phyloP scores from a whole-genome alignment of 75 land plant genomes.

The Chamaecyparis obtusa region DNA sequence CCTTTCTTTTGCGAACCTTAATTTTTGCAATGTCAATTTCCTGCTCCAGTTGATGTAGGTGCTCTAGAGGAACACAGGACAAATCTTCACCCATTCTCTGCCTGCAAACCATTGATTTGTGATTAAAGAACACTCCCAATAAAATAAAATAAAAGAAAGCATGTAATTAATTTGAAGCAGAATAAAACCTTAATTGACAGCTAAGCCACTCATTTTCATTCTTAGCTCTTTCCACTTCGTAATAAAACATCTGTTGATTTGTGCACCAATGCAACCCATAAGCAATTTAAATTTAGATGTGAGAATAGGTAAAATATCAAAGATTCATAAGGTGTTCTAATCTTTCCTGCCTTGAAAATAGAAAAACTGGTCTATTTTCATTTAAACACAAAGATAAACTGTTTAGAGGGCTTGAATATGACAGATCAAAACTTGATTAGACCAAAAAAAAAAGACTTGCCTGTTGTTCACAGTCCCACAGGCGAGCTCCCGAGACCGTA shows the following conservation, averaged over 20 bases:
- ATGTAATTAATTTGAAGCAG: not conserved
- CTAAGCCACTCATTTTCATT: not conserved
- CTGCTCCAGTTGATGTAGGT: not conserved
- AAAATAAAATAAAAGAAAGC: not conserved
- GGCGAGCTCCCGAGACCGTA: not conserved
- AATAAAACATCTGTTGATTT: not conserved
- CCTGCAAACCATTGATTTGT: not conserved
- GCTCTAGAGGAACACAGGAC: not conserved
- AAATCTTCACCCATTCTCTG: not conserved
- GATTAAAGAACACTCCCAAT: not conserved
- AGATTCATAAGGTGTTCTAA: not conserved
- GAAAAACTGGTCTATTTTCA: not conserved
- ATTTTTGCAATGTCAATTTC: not conserved
- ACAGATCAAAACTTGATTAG: not conserved
- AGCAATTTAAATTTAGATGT: not conserved
- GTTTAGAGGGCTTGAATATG: not conserved
- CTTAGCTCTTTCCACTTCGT: not conserved
- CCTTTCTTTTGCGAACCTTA: slow-evolving; percentile 1
- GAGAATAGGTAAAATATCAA: not conserved
- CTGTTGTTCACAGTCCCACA: not conserved
- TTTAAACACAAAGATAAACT: not conserved
- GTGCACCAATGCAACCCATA: not conserved
- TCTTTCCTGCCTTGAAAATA: not conserved
- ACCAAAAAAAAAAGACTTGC: not conserved
- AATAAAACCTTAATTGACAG: not conserved